Percentiles rank a stretch among this genome's conserved stretches.
Evolutionary conservation across 2,329 filamentous ascomycete genomes (phyloP).

Genomic region (Colletotrichum siamense): DNA sequence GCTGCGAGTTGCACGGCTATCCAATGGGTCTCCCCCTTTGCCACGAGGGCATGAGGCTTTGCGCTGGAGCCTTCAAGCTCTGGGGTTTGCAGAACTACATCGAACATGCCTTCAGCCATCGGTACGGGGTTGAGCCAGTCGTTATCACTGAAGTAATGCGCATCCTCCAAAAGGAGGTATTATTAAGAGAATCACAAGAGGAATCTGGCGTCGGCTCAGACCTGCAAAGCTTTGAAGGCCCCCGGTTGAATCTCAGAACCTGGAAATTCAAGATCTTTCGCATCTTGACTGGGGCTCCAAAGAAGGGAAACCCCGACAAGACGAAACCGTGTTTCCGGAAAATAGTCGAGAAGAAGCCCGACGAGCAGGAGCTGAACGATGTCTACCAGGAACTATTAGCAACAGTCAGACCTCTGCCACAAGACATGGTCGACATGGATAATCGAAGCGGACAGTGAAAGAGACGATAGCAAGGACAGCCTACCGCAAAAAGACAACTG

Average conservation of each 20-base stretch:
- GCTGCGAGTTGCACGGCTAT: slow-evolving; percentile 29
- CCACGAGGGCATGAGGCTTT: slow-evolving; percentile 33
- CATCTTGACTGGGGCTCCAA: neutral
- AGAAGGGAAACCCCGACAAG: neutral
- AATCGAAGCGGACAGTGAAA: neutral
- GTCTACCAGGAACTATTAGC: neutral
- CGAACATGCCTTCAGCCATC: neutral
- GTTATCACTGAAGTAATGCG: neutral
- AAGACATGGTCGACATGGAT: neutral
- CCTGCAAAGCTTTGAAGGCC: neutral
- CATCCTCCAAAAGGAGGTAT: neutral
- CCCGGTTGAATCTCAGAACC: neutral
- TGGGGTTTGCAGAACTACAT: slow-evolving; percentile 7
- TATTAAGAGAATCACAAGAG: neutral
- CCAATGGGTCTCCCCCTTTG: slow-evolving; percentile 32
- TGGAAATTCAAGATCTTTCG: neutral
- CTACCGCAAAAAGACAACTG: neutral
- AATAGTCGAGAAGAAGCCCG: neutral
- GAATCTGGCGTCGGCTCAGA: neutral
- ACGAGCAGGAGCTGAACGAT: neutral
- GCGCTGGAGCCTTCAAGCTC: slow-evolving; percentile 27
- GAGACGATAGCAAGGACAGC: neutral
- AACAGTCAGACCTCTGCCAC: neutral
- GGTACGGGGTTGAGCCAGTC: neutral
- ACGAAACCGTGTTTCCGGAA: neutral